A percentile compares a stretch with the other conserved stretches of the same genome.
These are phyloP conservation scores for Pelargonium cotyledonis DNA, from an alignment of 441 rosid species.

Conservation along the genomic window DNA sequence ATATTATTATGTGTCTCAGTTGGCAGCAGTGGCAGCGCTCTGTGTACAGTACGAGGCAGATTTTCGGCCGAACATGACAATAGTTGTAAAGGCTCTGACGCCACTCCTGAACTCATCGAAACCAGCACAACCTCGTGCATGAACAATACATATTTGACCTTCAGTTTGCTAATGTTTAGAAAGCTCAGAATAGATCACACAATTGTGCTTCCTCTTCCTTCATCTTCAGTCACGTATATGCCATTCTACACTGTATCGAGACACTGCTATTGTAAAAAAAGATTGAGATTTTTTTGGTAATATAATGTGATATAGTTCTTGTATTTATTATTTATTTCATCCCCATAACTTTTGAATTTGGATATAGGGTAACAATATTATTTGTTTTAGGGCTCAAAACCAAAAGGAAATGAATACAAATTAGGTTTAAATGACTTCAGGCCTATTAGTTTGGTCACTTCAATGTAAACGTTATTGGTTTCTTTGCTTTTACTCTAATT, in stretches of 20 bases:
- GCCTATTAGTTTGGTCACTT: no score
- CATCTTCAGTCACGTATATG: background rate
- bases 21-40: conserved; percentile 75
- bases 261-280: background rate
- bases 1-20: conserved; percentile 22
- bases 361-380: no score
- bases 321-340: background rate
- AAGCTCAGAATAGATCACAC: background rate
- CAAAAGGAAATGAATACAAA: no score
- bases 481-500: no score
- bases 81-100: conserved; percentile 67
- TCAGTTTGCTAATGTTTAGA: conserved; percentile 1
- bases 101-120: conserved; percentile 55
- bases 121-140: conserved; percentile 19
- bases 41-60: conserved; percentile 74
- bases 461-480: no score
- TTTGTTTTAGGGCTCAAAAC: no score
- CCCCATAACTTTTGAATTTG: no score
- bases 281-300: background rate
- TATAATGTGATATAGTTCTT: background rate
- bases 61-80: conserved; percentile 72
- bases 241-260: background rate
- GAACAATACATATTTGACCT: background rate
- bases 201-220: background rate
- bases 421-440: no score